phyloP scores from a whole-genome alignment of 257 asterid species.

The Solanum rostratum region DNA sequence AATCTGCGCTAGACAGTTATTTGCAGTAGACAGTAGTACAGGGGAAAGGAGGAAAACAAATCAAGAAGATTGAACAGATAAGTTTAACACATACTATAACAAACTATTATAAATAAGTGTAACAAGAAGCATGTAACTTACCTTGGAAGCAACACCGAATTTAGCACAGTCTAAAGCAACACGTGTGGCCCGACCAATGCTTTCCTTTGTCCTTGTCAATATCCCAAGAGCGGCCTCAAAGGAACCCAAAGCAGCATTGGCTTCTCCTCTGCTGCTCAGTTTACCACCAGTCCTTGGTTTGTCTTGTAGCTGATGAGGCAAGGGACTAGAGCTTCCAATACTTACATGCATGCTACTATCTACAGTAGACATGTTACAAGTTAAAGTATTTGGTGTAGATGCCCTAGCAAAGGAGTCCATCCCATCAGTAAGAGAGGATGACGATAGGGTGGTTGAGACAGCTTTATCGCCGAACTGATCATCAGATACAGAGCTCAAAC shows the following conservation, averaged over 20 bases:
- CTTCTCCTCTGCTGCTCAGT: slow-evolving; percentile 47
- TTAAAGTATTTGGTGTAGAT: slow-evolving; percentile 45
- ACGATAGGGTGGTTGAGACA: slow-evolving; percentile 35
- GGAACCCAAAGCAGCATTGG: slow-evolving; percentile 39
- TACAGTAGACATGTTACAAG: slow-evolving; percentile 31
- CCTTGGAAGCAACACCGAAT: slow-evolving; percentile 77
- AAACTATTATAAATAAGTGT: not conserved
- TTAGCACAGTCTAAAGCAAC: slow-evolving; percentile 84
- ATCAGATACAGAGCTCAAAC: slow-evolving; percentile 28
- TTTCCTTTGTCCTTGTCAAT: slow-evolving; percentile 79
- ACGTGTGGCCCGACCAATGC: slow-evolving; percentile 75
- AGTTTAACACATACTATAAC: not conserved
- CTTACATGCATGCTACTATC: slow-evolving; percentile 32
- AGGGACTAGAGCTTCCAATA: slow-evolving; percentile 42
- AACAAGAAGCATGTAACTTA: slow-evolving; percentile 7
- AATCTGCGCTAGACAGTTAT: not conserved
- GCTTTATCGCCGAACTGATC: slow-evolving; percentile 35
- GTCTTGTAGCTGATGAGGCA: slow-evolving; percentile 34
- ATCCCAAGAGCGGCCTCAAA: slow-evolving; percentile 61
- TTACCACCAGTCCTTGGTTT: slow-evolving; percentile 40
- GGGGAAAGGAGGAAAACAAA: not conserved
- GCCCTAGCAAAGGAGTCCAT: slow-evolving; percentile 33
- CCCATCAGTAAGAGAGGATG: slow-evolving; percentile 52
- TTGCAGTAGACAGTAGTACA: not conserved
- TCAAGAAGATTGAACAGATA: not conserved